These are phyloP conservation scores for Gossypium turneri DNA, from an alignment of 345 rosid genomes.

Conservation along the genomic window DNA sequence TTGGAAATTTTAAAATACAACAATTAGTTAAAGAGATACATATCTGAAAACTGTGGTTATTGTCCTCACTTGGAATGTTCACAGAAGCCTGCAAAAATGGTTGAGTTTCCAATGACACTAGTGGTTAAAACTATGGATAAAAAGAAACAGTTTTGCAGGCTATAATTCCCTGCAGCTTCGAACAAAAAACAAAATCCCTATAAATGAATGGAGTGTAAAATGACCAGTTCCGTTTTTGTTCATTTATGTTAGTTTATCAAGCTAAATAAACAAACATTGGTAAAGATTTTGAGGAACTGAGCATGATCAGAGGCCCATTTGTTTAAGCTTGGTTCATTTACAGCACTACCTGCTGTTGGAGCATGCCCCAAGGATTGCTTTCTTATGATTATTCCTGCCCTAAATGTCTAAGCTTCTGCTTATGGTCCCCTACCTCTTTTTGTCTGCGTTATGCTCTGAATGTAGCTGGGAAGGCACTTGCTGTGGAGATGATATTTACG, in stretches of 20 bases:
- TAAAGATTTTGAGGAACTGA: too few species aligned
- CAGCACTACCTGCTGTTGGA: neutral
- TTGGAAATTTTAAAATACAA: neutral
- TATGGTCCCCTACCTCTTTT: conserved; percentile 26
- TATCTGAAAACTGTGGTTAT: neutral
- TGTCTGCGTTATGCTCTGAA: conserved; percentile 8
- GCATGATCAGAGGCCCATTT: too few species aligned
- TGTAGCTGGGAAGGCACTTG: neutral
- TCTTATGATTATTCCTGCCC: conserved; percentile 1
- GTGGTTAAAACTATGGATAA: neutral
- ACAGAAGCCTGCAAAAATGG: neutral
- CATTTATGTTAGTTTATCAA: too few species aligned
- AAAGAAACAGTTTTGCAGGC: conserved; percentile 16
- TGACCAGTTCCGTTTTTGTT: too few species aligned
- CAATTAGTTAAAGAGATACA: neutral
- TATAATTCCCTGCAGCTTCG: neutral
- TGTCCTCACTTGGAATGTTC: neutral
- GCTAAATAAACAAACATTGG: too few species aligned
- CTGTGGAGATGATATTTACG: neutral
- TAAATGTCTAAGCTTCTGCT: conserved; percentile 2
- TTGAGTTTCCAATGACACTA: conserved; percentile 14
- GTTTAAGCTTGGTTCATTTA: too few species aligned
- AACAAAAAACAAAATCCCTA: too few species aligned
- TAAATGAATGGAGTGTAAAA: too few species aligned
- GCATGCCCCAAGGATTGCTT: conserved; percentile 12